Evolutionary conservation across 306 rosid genomes (phyloP), one percentile per base, ranked within the genome.

Genomic region (Quillaja saponaria): DNA sequence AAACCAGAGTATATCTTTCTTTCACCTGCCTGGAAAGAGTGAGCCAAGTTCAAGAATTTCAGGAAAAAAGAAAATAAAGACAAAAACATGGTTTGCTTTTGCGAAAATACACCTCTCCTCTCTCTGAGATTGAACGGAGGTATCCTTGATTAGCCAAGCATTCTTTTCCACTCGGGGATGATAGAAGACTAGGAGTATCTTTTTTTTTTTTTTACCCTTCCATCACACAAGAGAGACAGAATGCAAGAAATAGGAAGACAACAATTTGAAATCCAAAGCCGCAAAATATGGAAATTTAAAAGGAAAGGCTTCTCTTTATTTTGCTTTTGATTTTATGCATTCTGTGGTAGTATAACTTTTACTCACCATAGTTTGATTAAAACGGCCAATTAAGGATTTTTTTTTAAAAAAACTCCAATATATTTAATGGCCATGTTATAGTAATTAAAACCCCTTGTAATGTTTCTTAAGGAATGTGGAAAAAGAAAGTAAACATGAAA

Each of bases 1-100:
- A 47, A 81, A 55, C 44, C 70, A 69, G 11, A 46, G 50, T 41
- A 39, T 25, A 73, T 77, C 48, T 76, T 71, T 79, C 18, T 64
- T 74, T 56, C 53, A 50, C 45, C 44, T 9, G 19, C 34, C 34
- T 15, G 42, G 45, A 64, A 65, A 72, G 71, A 49, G 25, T 52
- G 45, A 57, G 33, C 3, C 10, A 6, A 2, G 25, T 35, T 63
- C 44, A 63, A 15, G 19, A 37, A 55, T 55, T 55, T 55, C 61
- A 55, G 11, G 17, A 16, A 25, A 56, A 37, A 14, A 10, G 15
- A 3, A 49, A 49, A 62, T 17, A 10, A 5, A 47, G 56, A 25
- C 28, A 17, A 8, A 34, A 3, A 17, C 10, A 14, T 33, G 13
- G 34, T 45, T 41, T 61, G 14, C 21, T 40, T 48, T 52, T 14